Percentiles rank a stretch among this genome's conserved stretches.
Conservation (phyloP, 192 early-diverging fungal genomes). For the Linnemannia hyalina region DNA sequence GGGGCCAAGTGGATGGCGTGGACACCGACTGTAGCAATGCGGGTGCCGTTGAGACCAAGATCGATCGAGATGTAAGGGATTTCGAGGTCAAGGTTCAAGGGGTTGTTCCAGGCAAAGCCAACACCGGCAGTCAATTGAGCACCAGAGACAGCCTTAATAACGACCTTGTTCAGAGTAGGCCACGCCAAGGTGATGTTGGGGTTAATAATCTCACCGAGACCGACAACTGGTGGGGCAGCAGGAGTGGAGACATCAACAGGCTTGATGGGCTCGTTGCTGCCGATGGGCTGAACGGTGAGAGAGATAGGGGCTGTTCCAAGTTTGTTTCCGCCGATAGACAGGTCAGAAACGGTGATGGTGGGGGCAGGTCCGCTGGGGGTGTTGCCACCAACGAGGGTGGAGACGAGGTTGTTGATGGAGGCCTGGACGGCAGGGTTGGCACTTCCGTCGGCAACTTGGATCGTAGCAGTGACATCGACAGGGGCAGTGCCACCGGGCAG, state of each 20-base stretch:
- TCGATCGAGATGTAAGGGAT: slow-evolving; percentile 22
- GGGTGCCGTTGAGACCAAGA: slow-evolving; percentile 26
- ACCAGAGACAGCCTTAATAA: slow-evolving; percentile 28
- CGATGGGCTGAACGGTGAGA: neutral
- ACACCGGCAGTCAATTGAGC: slow-evolving; percentile 23
- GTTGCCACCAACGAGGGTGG: neutral
- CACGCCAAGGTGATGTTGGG: slow-evolving; percentile 6
- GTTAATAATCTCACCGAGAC: slow-evolving; percentile 21
- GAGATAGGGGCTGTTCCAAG: neutral
- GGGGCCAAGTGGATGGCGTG: slow-evolving; percentile 18
- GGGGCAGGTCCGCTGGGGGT: slow-evolving; percentile 14
- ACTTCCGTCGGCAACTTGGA: slow-evolving; percentile 11
- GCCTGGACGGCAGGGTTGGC: slow-evolving; percentile 2
- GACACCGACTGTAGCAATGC: slow-evolving; percentile 16
- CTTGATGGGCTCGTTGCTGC: neutral
- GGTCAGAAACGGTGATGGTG: neutral
- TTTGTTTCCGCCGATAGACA: neutral
- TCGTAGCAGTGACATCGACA: slow-evolving; percentile 8
- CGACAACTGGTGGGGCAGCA: slow-evolving; percentile 19
- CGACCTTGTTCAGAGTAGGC: slow-evolving; percentile 21
- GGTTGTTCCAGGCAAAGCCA: slow-evolving; percentile 29
- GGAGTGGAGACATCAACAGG: neutral
- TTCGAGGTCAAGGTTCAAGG: slow-evolving; percentile 24
- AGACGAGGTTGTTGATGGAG: slow-evolving; percentile 17
- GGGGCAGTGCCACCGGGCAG: neutral